Base-by-base conservation (phyloP, 192 early-diverging fungal species). In the Backusella morwellensis region DNA sequence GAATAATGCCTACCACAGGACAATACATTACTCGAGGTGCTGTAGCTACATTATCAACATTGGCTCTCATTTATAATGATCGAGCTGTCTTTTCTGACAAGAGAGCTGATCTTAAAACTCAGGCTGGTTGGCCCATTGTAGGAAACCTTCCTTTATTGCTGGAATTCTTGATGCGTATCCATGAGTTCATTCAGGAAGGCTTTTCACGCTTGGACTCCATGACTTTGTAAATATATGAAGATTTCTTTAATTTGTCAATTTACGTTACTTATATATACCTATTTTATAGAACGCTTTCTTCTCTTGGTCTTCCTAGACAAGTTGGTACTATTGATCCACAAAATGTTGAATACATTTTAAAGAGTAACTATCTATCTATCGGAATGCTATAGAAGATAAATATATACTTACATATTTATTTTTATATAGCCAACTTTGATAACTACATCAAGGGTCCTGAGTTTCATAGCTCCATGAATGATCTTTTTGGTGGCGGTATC, bases 401-500 rank as follows among this genome's bases (percentile, higher is more conserved):
- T 26, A 23, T 35, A 6, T 68, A 35, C 32, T 15, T 52, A 15
- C 35, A 1, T 34, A 54, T 71, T 38, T 34, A 17, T 3, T 32
- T 29, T 40, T 68, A 4, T 29, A n/a, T 41, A 76, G 75, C 40
- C 67, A 76, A 76, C 40, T 80, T 80, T 47, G 78, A 80, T 23
- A 80, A 80, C 73, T 80, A 80, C 23, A 47, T 74, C 72, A 81
- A 81, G 32, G 86, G 87, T 26, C 81, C 85, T 3, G 72, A 75
- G 26, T 88, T 88, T 23, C 77, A 82, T 35, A 75, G 56, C 12
- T 79, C 81, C 35, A 79, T 85, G 11, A 78, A 85, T 9, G 84
- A 87, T 41, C 74, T 92, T 42, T 73, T 93, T 4, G 92, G 92
- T 12, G 78, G 86, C 50, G 92, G 92, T 26, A 93, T 93, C 71